phyloP scores from a whole-genome alignment of 2,329 filamentous ascomycete species.

The Periconia digitata region DNA sequence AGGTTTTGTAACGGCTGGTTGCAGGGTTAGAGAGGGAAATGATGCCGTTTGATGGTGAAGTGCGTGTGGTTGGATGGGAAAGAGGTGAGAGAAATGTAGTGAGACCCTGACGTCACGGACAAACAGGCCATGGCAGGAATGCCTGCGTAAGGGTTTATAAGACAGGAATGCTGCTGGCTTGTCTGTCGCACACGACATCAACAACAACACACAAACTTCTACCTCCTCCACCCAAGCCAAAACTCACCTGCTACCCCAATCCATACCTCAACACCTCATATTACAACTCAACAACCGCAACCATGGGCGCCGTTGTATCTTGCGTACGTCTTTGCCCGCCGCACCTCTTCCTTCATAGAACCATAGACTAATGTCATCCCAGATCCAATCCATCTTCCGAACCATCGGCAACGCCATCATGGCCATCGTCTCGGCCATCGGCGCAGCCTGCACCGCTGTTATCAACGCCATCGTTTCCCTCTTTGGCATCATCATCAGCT shows the following conservation, averaged over 20 bases:
- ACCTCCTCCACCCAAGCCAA: background rate
- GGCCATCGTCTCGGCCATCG: conserved; percentile 51
- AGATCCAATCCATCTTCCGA: conserved; percentile 49
- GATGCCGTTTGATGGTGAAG: background rate
- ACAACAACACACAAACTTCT: background rate
- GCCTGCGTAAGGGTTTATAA: conserved; percentile 3
- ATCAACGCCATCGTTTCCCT: conserved; percentile 53
- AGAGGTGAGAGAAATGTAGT: conserved; percentile 1
- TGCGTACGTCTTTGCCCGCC: conserved; percentile 64
- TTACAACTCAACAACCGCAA: conserved; percentile 30
- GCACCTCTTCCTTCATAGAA: background rate
- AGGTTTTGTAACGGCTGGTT: conserved; percentile 10
- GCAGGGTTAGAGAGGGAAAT: conserved; percentile 1
- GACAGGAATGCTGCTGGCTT: conserved; percentile 1
- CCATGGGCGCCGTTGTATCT: conserved; percentile 81
- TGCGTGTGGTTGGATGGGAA: background rate
- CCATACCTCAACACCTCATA: conserved; percentile 1
- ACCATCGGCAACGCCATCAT: conserved; percentile 51
- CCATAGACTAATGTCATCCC: conserved; percentile 20
- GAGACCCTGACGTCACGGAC: background rate
- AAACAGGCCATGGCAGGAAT: background rate
- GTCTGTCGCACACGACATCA: conserved; percentile 2
- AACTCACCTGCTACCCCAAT: background rate
- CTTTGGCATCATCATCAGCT: conserved; percentile 53
- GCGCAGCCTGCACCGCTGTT: conserved; percentile 49